Evolutionary conservation across 306 rosid species (phyloP), one percentile per base, ranked within the genome.

Genomic region (Glycyrrhiza uralensis): DNA sequence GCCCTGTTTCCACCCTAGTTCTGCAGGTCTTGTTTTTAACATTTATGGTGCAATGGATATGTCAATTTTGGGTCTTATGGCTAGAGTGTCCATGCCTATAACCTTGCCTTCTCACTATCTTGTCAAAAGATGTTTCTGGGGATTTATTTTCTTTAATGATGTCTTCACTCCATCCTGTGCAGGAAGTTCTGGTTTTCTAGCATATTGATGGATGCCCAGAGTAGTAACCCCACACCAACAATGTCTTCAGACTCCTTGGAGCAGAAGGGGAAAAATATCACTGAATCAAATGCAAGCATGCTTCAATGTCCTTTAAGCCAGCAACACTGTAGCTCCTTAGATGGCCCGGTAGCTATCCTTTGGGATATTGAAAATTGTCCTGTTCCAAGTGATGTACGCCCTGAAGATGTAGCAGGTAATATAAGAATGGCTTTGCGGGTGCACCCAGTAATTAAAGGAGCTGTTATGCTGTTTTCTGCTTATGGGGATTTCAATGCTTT

Each of bases 341-440:
- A 91, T 74, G 97, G 96, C 71, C 93, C 93, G 0, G 91, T 94
- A 19, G 87, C 97, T 75, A 94, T 94, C 72, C 86, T 91, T 45
- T 94, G 97, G 99, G 97, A 91, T 75, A 94, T 94, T 69, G 99
- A 94, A 79, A 94, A 94, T 72, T 94, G 99, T 72, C 93, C 91
- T 19, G 96, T 94, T 46, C 99, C 99, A 13, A 89, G 96, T 80
- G 96, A 87, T 78, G 97, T 94, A 41, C 97, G 95, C 49, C 87
- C 99, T 45, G 97, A 94, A 78, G 97, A 94, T 69, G 97, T 94
- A 29, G 97, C 87, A 6, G 95, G 94, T 65, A 91, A 91, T 81
- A 91, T 94, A 67, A 89, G 95, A 82, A 87, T 94, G 99, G 96
- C 97, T 84, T 84, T 94, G 83, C 87, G 74, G 67, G 95, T 91